A percentile compares a stretch with the other conserved stretches of the same genome.
These are phyloP conservation scores for Anisodus tanguticus DNA, from an alignment of 257 asterid species.

Conservation along the genomic window DNA sequence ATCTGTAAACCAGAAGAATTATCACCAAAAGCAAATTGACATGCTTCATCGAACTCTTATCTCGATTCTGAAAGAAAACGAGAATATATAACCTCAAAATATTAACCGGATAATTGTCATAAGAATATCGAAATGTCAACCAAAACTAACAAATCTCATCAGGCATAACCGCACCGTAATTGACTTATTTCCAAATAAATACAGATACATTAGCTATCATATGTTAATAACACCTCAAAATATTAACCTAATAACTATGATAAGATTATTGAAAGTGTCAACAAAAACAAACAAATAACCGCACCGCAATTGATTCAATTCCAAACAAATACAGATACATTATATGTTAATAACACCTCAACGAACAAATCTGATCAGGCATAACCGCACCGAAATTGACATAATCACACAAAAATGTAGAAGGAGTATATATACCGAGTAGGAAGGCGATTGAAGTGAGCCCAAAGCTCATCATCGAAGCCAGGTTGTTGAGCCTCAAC, in stretches of 20 bases:
- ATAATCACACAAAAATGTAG: neutral
- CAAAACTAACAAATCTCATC: neutral
- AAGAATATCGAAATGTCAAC: neutral
- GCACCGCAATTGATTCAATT: neutral
- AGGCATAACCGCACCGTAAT: neutral
- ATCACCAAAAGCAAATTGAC: neutral
- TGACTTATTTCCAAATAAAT: neutral
- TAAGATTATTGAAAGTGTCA: neutral
- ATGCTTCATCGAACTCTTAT: neutral
- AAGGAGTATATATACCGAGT: constrained; percentile 53
- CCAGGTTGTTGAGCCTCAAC: constrained; percentile 79
- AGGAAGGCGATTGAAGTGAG: constrained; percentile 93
- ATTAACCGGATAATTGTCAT: neutral
- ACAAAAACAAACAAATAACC: neutral
- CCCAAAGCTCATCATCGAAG: constrained; percentile 86
- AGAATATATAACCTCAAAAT: neutral
- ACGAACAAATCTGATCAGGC: neutral
- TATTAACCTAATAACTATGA: neutral
- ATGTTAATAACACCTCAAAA: neutral
- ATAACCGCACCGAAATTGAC: neutral
- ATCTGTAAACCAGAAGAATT: constrained; percentile 4
- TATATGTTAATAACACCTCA: neutral
- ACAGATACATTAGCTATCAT: neutral
- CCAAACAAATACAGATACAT: no score
- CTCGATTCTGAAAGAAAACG: neutral